Percentiles rank a stretch among this genome's conserved stretches.
These are phyloP conservation scores for Darksidea phi DNA, from an alignment of 495 filamentous ascomycete species.

Conservation along the genomic window DNA sequence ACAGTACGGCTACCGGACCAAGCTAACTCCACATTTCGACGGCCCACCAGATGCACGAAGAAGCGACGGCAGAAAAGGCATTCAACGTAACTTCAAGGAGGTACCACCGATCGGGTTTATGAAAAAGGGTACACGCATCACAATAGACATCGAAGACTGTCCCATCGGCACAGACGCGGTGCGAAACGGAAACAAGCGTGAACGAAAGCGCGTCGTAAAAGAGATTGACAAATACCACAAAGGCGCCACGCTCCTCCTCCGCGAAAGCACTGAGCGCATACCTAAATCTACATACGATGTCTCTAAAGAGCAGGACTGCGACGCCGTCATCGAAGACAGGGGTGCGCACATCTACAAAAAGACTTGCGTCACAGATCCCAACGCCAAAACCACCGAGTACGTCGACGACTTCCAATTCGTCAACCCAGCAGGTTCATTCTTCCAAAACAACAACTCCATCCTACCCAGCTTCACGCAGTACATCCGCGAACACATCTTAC, in stretches of 20 bases:
- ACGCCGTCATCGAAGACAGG: constrained; percentile 40
- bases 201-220: constrained; percentile 66
- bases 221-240: constrained; percentile 70
- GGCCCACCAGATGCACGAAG: constrained; percentile 55
- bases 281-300: constrained; percentile 48
- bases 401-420: constrained; percentile 80
- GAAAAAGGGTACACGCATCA: constrained; percentile 66
- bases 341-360: constrained; percentile 68
- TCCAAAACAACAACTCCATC: constrained; percentile 99
- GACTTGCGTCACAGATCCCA: constrained; percentile 80
- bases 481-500: constrained; percentile 77
- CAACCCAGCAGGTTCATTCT: constrained; percentile 90
- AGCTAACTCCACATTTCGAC: constrained; percentile 94
- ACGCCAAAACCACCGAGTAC: constrained; percentile 78
- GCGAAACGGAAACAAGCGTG: constrained; percentile 67
- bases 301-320: constrained; percentile 11
- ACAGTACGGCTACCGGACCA: constrained; percentile 91
- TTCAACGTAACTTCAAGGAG: constrained; percentile 47
- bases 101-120: constrained; percentile 90
- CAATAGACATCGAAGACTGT: constrained; percentile 95
- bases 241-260: constrained; percentile 84
- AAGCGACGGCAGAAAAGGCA: constrained; percentile 46
- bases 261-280: constrained; percentile 76
- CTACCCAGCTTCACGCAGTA: constrained; percentile 85
- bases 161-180: constrained; percentile 89